These are phyloP conservation scores for Phytophthora brassicae DNA, from an alignment of 352 stramenopile species.

Conservation along the genomic window DNA sequence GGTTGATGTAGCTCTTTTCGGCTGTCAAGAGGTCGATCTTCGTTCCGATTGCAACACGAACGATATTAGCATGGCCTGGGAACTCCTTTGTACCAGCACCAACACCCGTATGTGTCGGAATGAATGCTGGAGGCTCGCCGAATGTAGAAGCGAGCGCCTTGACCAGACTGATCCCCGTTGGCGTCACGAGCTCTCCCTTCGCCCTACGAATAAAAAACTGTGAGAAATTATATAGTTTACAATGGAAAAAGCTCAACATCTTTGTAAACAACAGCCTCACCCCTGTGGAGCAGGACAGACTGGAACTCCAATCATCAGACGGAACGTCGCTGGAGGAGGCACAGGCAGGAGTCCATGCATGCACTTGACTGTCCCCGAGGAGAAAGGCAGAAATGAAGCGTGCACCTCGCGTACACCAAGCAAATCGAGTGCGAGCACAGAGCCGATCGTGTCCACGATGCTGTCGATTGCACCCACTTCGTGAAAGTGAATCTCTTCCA, in stretches of 20 bases:
- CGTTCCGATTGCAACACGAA: conserved; percentile 83
- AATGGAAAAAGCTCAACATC: background rate
- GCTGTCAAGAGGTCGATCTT: conserved; percentile 38
- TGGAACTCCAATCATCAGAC: conserved; percentile 93
- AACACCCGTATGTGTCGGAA: conserved; percentile 72
- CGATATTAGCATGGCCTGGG: conserved; percentile 86
- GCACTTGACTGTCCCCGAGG: conserved; percentile 93
- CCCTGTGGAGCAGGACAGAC: conserved; percentile 90
- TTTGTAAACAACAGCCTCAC: conserved; percentile 30
- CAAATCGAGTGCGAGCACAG: conserved; percentile 92
- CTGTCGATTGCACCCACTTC: conserved; percentile 97
- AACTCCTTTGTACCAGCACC: conserved; percentile 92
- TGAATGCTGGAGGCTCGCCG: conserved; percentile 73
- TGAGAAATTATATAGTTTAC: background rate
- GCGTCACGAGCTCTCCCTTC: conserved; percentile 94
- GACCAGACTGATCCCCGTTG: conserved; percentile 94
- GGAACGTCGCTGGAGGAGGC: conserved; percentile 93
- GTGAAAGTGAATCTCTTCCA: conserved; percentile 97
- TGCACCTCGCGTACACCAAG: conserved; percentile 90
- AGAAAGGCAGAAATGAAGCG: conserved; percentile 83
- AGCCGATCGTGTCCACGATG: conserved; percentile 97
- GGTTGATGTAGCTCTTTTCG: conserved; percentile 43
- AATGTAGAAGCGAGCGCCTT: conserved; percentile 83
- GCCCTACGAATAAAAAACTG: conserved; percentile 36
- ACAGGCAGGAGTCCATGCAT: conserved; percentile 96